A percentile compares a stretch with the other conserved stretches of the same genome.
These are phyloP conservation scores for Schwanniomyces yamadae DNA, from an alignment of 805 yeast genomes.

Conservation along the genomic window DNA sequence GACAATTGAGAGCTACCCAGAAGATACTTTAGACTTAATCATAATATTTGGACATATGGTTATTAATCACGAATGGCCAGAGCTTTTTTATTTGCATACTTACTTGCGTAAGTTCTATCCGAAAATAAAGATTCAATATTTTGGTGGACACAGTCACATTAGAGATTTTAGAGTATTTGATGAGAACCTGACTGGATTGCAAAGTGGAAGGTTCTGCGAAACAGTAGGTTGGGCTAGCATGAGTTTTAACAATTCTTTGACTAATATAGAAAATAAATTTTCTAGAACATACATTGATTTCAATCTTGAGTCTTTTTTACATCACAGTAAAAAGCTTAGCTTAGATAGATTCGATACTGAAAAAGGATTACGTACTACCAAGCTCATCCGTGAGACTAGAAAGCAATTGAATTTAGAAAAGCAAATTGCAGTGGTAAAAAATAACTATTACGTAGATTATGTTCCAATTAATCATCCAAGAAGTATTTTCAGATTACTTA, in stretches of 20 bases:
- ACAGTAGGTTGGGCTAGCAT: slow-evolving; percentile 87
- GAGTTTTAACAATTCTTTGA: slow-evolving; percentile 23
- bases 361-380: slow-evolving; percentile 51
- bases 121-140: slow-evolving; percentile 66
- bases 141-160: slow-evolving; percentile 94
- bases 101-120: slow-evolving; percentile 61
- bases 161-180: slow-evolving; percentile 79
- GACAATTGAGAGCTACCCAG: slow-evolving; percentile 28
- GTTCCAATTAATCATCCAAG: slow-evolving; percentile 54
- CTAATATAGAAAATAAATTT: slow-evolving; percentile 21
- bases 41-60: slow-evolving; percentile 83
- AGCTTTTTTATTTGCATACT: slow-evolving; percentile 46
- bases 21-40: slow-evolving; percentile 56
- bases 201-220: slow-evolving; percentile 91
- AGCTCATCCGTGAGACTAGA: slow-evolving; percentile 44
- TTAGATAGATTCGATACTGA: slow-evolving; percentile 48
- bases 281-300: slow-evolving; percentile 80
- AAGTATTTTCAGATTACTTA: slow-evolving; percentile 59
- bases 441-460: slow-evolving; percentile 61
- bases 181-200: slow-evolving; percentile 67
- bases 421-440: slow-evolving; percentile 59
- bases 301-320: slow-evolving; percentile 65
- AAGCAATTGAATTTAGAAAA: slow-evolving; percentile 51
- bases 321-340: slow-evolving; percentile 49
- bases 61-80: slow-evolving; percentile 49